Evolutionary conservation across 352 stramenopile species (phyloP), one percentile per base, ranked within the genome.

Genomic region (Phytophthora vignae): DNA sequence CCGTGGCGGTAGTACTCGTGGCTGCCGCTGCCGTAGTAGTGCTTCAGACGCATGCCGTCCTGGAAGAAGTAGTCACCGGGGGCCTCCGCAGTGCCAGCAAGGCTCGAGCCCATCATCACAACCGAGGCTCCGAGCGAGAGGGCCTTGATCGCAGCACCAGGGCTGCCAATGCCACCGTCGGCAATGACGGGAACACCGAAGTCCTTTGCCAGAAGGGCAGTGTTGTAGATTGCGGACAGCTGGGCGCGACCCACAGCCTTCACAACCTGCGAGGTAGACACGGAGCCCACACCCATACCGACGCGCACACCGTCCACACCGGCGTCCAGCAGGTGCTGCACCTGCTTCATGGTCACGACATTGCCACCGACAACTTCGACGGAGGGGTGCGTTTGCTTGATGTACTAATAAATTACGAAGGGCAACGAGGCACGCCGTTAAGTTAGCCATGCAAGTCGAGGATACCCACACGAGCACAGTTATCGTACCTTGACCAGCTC

Each of bases 41-140:
- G 91, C 86, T 99, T 99, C 27, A 99, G 87, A 46, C 98, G 95
- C 70, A 99, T 95, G 38, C 98, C 98, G 74, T 99, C 97, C 86
- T 99, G 96, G 76, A 99, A 99, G 77, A 99, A 99, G 82, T 99
- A 99, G 76, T 99, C 96, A 29, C 98, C 98, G 4, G 98, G 98
- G 22, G 98, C 93, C 81, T 99, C 98, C 49, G 99, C 96, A 11
- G 98, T 99, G 52, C 84, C 98, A 8, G 98, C 98, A 62, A 99
- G 91, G 78, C 98, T 98, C 29, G 93, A 98, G 52, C 98, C 98
- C 96, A 99, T 99, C 98, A 99, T 99, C 48, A 99, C 97, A 71
- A 95, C 98, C 42, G 94, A 98, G 38, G 98, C 98, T 36, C 98
- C 98, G 8, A 99, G 82, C 11, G 84, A 87, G 12, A 99, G 88